Evolutionary conservation across 345 rosid species (phyloP).

Genomic region (Sisymbrium irio): DNA sequence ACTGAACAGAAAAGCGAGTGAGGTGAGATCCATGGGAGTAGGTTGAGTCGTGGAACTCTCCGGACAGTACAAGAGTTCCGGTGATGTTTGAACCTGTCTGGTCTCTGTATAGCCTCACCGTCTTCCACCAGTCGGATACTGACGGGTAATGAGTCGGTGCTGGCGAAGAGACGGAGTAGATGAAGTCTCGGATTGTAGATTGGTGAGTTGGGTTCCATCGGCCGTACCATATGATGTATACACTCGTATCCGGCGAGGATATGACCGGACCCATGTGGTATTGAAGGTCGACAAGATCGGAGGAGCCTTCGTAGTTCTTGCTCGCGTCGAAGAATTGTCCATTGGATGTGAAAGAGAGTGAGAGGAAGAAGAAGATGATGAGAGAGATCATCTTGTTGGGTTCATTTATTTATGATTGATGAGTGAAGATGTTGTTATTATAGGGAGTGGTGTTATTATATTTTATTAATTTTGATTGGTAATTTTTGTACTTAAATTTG

Average conservation of each 20-base stretch:
- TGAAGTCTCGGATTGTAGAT: conserved; percentile 77
- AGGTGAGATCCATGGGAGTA: conserved; percentile 89
- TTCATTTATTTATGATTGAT: conserved; percentile 11
- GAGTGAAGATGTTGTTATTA: conserved; percentile 1
- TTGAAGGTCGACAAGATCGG: conserved; percentile 69
- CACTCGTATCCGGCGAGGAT: conserved; percentile 60
- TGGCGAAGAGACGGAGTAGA: conserved; percentile 65
- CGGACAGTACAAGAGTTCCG: conserved; percentile 49
- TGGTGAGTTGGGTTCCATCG: conserved; percentile 67
- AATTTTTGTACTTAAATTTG: background rate
- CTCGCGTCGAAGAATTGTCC: conserved; percentile 42
- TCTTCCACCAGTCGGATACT: conserved; percentile 91
- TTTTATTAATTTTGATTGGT: background rate
- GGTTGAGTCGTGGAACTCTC: conserved; percentile 82
- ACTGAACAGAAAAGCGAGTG: conserved; percentile 75
- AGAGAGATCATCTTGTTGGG: conserved; percentile 15
- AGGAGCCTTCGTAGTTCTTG: conserved; percentile 94
- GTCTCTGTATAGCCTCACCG: conserved; percentile 77
- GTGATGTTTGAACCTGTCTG: conserved; percentile 72
- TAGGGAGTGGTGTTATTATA: background rate
- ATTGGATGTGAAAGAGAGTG: conserved; percentile 6
- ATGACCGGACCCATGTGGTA: conserved; percentile 97
- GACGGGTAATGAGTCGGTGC: conserved; percentile 50
- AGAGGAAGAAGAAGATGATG: conserved; percentile 10
- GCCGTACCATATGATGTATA: conserved; percentile 95